Conservation (phyloP, 2,329 filamentous ascomycete species). For the Bertia moriformis region DNA sequence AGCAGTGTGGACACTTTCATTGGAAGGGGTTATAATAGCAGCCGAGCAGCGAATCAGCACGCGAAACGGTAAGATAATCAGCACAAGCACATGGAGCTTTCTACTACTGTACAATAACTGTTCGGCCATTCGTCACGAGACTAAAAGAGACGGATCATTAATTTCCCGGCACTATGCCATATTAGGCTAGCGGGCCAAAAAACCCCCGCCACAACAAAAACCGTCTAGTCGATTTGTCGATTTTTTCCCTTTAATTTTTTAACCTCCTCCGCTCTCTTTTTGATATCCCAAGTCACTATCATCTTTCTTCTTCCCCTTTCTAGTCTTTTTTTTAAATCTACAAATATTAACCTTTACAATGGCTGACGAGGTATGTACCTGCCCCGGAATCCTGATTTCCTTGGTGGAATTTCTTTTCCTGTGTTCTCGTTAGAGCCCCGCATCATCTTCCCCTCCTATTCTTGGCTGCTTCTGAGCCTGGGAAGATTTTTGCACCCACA, state of each 20-base stretch:
- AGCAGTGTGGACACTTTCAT: no score
- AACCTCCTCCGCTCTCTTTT: background rate
- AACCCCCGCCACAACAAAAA: conserved; percentile 1
- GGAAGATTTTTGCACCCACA: no score
- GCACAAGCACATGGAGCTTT: no score
- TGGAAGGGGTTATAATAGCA: no score
- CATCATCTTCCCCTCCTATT: conserved; percentile 1
- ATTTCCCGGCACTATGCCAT: background rate
- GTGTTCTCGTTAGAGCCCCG: background rate
- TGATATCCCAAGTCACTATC: background rate
- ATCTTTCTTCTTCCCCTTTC: background rate
- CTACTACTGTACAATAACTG: no score
- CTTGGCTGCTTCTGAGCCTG: no score
- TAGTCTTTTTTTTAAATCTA: background rate
- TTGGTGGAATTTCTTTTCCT: no score
- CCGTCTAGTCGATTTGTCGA: background rate
- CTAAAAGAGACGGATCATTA: no score
- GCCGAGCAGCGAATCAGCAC: no score
- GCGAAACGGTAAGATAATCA: no score
- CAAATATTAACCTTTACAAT: background rate
- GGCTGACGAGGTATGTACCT: conserved; percentile 1
- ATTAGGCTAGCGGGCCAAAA: background rate
- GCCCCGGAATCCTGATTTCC: background rate
- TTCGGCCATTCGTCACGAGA: no score
- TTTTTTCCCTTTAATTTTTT: no score